Percentiles rank a stretch among this genome's conserved stretches.
phyloP scores from a whole-genome alignment of 2,329 filamentous ascomycete genomes.

The Diplodia mutila region DNA sequence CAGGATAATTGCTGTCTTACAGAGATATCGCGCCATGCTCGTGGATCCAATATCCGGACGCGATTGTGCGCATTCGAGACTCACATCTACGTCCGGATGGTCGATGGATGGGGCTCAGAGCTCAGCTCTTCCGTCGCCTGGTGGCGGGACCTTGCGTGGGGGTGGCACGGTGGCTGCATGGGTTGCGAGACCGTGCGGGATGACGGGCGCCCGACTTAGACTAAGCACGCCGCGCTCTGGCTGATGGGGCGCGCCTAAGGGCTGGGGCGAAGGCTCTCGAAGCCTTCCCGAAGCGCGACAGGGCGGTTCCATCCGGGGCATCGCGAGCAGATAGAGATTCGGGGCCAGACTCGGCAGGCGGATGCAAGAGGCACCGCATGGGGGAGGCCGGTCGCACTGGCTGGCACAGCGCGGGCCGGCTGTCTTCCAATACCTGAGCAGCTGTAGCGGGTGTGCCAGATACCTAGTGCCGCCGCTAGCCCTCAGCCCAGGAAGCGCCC shows the following conservation, averaged over 20 bases:
- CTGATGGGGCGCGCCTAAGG: conserved; percentile 5
- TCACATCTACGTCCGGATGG: no score
- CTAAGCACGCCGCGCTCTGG: no score
- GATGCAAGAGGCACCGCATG: conserved; percentile 17
- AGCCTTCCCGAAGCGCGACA: conserved; percentile 18
- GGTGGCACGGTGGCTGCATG: not conserved
- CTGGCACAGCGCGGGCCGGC: not conserved
- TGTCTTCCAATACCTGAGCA: conserved; percentile 3
- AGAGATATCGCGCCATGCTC: no score
- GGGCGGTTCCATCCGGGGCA: not conserved
- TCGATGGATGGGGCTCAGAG: no score
- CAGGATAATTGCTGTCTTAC: not conserved
- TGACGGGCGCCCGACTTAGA: not conserved
- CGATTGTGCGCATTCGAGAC: no score
- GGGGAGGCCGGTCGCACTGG: conserved; percentile 6
- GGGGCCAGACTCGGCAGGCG: not conserved
- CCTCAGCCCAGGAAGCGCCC: conserved; percentile 9
- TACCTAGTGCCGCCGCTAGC: conserved; percentile 16
- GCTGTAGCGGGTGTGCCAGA: not conserved
- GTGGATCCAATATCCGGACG: no score
- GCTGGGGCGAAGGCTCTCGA: conserved; percentile 5
- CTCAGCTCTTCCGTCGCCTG: no score
- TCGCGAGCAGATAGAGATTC: not conserved
- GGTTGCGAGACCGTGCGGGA: conserved; percentile 1
- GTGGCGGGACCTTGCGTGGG: conserved; percentile 12